Conservation (phyloP, 768 basidiomycete species). For the Termitomyces sp. region DNA sequence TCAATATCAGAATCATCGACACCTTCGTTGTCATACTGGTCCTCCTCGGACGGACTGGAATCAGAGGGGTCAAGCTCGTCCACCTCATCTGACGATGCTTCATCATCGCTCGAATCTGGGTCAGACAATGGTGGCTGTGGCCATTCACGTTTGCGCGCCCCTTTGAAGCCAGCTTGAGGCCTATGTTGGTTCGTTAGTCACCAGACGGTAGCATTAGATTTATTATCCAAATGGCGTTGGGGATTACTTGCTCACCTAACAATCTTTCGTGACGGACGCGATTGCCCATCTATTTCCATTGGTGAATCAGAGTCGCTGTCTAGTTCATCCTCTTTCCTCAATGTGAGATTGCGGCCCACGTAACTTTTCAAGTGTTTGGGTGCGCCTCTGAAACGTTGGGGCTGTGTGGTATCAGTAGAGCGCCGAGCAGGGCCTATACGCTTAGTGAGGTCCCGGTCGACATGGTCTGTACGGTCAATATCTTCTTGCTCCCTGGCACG, state of each 20-base stretch:
- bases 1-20: constrained; percentile 5
- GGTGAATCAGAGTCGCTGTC: constrained; percentile 7
- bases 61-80: constrained; percentile 2
- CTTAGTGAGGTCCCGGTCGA: constrained; percentile 12
- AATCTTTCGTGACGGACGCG: background rate
- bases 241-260: background rate
- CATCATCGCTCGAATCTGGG: constrained; percentile 7
- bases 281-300: constrained; percentile 10
- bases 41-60: background rate
- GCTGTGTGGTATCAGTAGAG: background rate
- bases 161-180: constrained; percentile 10
- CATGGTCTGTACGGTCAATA: background rate
- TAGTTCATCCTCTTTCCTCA: constrained; percentile 6
- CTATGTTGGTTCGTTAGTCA: background rate
- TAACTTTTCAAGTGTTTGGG: constrained; percentile 2
- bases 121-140: constrained; percentile 4
- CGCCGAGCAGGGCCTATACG: constrained; percentile 10
- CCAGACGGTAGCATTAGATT: background rate
- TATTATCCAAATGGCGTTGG: background rate
- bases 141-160: constrained; percentile 19
- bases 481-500: constrained; percentile 4
- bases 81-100: constrained; percentile 7
- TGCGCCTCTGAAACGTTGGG: background rate
- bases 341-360: constrained; percentile 7
- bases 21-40: background rate